phyloP scores from a whole-genome alignment of 306 rosid species.

The Benincasa hispida region DNA sequence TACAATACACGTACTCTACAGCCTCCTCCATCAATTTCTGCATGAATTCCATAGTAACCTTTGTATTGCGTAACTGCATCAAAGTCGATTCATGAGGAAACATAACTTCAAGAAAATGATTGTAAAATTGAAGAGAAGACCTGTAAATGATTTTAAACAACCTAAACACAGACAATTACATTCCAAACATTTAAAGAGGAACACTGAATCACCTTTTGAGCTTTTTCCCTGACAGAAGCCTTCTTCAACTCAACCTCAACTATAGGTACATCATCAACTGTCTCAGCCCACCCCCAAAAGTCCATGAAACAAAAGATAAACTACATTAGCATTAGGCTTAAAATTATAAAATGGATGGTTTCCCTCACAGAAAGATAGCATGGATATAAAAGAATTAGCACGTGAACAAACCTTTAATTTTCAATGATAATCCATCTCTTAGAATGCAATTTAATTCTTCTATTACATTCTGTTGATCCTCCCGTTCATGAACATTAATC shows the following conservation, averaged over 20 bases:
- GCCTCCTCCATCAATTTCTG: conserved; percentile 61
- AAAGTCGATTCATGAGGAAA: conserved; percentile 5
- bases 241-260: conserved; percentile 76
- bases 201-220: conserved; percentile 32
- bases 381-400: neutral
- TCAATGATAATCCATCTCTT: conserved; percentile 62
- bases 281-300: conserved; percentile 22
- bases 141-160: neutral
- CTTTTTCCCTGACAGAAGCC: conserved; percentile 69
- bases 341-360: neutral
- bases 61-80: conserved; percentile 44
- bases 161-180: neutral
- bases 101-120: neutral
- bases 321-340: neutral
- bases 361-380: neutral
- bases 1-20: conserved; percentile 23
- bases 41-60: conserved; percentile 50
- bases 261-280: conserved; percentile 74
- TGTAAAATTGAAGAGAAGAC: neutral
- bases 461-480: conserved; percentile 46
- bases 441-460: conserved; percentile 42
- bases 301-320: conserved; percentile 8
- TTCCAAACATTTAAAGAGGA: neutral
- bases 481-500: conserved; percentile 33
- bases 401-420: conserved; percentile 51